These are phyloP conservation scores for Clonostachys byssicola DNA, from an alignment of 2,329 filamentous ascomycete species.

Conservation along the genomic window DNA sequence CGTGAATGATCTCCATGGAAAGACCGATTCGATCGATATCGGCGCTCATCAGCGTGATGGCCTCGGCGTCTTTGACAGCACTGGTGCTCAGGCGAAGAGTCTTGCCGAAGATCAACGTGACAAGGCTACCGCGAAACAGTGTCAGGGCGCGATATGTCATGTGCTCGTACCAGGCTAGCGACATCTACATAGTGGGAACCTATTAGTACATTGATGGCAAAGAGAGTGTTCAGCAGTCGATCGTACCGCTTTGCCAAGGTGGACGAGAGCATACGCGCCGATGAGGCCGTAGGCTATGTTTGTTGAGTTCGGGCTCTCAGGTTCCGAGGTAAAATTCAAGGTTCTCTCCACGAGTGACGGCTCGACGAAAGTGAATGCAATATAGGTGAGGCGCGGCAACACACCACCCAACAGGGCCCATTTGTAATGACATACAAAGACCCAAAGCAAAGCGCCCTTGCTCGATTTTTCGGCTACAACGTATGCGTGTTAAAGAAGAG, in stretches of 20 bases:
- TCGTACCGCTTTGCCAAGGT: slow-evolving; percentile 14
- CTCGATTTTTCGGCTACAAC: background rate
- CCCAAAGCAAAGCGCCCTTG: slow-evolving; percentile 1
- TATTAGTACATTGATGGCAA: no score
- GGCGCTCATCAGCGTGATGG: slow-evolving; percentile 17
- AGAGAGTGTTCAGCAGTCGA: no score
- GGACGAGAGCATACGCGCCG: slow-evolving; percentile 16
- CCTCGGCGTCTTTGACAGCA: slow-evolving; percentile 5
- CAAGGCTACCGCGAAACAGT: slow-evolving; percentile 17
- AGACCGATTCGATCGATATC: slow-evolving; percentile 16
- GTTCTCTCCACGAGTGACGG: slow-evolving; percentile 16
- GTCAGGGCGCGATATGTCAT: slow-evolving; percentile 13
- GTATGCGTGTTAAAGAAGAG: background rate
- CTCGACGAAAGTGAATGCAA: slow-evolving; percentile 17
- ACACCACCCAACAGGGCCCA: slow-evolving; percentile 5
- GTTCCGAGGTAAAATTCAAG: slow-evolving; percentile 9
- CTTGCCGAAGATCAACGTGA: slow-evolving; percentile 16
- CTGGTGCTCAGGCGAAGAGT: slow-evolving; percentile 7
- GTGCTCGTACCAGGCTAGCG: slow-evolving; percentile 4
- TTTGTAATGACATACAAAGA: slow-evolving; percentile 3
- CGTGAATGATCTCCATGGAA: slow-evolving; percentile 10
- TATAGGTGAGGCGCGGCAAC: slow-evolving; percentile 10
- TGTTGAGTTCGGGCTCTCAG: slow-evolving; percentile 7
- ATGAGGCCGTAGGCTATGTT: slow-evolving; percentile 10
- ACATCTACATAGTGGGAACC: no score